Evolutionary conservation across 208 protist genomes (phyloP).

Genomic region (Trypanosoma caninum): DNA sequence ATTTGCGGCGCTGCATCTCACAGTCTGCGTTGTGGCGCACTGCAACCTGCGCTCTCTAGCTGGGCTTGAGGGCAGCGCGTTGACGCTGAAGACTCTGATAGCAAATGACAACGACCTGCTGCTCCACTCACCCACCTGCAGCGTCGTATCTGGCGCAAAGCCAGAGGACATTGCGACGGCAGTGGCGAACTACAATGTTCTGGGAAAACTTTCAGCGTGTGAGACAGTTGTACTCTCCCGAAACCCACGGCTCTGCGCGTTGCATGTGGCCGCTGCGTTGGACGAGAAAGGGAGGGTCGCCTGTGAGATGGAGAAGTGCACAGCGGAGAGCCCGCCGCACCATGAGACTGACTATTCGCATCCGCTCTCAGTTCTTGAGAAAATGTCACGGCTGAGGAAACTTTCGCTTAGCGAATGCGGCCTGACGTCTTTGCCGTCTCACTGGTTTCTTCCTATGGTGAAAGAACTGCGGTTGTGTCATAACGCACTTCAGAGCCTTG

Average conservation of each 20-base stretch:
- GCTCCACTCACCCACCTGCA: slow-evolving; percentile 35
- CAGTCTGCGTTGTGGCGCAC: slow-evolving; percentile 60
- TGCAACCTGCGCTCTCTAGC: slow-evolving; percentile 56
- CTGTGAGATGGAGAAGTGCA: slow-evolving; percentile 8
- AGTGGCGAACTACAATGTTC: slow-evolving; percentile 46
- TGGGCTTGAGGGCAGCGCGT: slow-evolving; percentile 53
- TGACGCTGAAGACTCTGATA: slow-evolving; percentile 69
- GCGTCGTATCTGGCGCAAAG: neutral
- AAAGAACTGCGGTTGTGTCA: slow-evolving; percentile 79
- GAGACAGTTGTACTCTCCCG: slow-evolving; percentile 80
- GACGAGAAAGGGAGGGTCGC: slow-evolving; percentile 8
- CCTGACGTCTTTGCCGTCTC: slow-evolving; percentile 51
- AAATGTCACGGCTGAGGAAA: slow-evolving; percentile 63
- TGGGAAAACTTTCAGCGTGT: slow-evolving; percentile 38
- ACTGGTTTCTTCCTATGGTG: slow-evolving; percentile 73
- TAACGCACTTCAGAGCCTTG: slow-evolving; percentile 57
- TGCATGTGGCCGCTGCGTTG: slow-evolving; percentile 18
- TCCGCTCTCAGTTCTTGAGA: slow-evolving; percentile 73
- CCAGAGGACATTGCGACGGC: slow-evolving; percentile 21
- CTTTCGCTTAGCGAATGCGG: slow-evolving; percentile 77
- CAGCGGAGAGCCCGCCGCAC: slow-evolving; percentile 1
- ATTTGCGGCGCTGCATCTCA: slow-evolving; percentile 40
- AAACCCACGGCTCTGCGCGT: slow-evolving; percentile 44
- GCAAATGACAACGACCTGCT: slow-evolving; percentile 78
- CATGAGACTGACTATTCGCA: slow-evolving; percentile 35